Evolutionary conservation across 2,329 filamentous ascomycete species (phyloP).

Genomic region (Aspergillus caelatus): DNA sequence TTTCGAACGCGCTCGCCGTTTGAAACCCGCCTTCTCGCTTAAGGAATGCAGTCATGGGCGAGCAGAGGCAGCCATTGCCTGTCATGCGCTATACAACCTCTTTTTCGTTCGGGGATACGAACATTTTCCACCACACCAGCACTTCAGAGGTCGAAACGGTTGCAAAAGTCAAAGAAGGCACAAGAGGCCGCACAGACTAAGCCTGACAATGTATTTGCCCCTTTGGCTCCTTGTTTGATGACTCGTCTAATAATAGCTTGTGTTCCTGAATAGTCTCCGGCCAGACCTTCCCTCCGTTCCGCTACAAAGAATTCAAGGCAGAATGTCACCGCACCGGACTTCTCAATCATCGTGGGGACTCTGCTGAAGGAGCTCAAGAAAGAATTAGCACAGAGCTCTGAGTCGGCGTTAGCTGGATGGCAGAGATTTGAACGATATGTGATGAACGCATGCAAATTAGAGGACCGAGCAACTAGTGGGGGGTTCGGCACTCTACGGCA

Average conservation of each 20-base stretch:
- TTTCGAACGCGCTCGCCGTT: background rate
- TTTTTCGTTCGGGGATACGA: conserved; percentile 30
- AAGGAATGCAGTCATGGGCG: conserved; percentile 46
- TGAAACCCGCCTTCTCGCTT: background rate
- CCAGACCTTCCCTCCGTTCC: conserved; percentile 2
- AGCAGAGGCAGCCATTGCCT: conserved; percentile 43
- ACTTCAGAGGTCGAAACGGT: conserved; percentile 25
- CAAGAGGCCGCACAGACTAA: background rate
- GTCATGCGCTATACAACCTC: conserved; percentile 42
- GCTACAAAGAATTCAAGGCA: conserved; percentile 7
- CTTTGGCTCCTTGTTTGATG: background rate
- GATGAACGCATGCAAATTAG: conserved; percentile 33
- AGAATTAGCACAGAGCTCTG: conserved; percentile 14
- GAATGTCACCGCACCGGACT: conserved; percentile 27
- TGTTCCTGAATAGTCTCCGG: conserved; percentile 5
- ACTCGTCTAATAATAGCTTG: background rate
- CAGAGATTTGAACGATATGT: conserved; percentile 34
- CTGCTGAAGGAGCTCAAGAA: conserved; percentile 30
- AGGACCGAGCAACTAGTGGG: conserved; percentile 18
- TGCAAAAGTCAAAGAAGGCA: conserved; percentile 17
- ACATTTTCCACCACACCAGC: conserved; percentile 35
- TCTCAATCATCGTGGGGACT: conserved; percentile 29
- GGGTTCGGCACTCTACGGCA: conserved; percentile 26
- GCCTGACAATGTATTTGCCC: conserved; percentile 1
- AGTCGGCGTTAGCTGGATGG: conserved; percentile 29